Evolutionary conservation across 371 early-diverging fungal genomes (phyloP).

Genomic region (Nematocida displodere): DNA sequence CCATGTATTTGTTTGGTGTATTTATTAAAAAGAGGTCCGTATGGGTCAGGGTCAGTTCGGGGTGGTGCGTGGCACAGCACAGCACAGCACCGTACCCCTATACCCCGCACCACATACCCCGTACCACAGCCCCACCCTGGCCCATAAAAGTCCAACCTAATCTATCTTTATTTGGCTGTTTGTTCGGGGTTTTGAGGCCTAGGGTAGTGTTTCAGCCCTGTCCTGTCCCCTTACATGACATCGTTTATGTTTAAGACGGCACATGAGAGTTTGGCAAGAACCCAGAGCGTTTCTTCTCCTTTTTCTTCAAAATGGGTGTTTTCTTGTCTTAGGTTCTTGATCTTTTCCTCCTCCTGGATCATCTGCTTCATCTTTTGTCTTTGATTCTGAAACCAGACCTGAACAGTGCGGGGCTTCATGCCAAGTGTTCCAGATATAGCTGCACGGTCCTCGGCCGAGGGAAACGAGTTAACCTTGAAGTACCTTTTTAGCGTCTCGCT

Average conservation of each 20-base stretch:
- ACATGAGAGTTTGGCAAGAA: constrained; percentile 45
- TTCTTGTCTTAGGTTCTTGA: constrained; percentile 16
- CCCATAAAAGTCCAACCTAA: no score
- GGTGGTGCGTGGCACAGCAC: no score
- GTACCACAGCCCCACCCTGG: no score
- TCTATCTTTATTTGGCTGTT: no score
- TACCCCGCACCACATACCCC: no score
- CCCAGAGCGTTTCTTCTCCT: constrained; percentile 51
- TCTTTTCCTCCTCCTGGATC: constrained; percentile 41
- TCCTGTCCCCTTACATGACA: no score
- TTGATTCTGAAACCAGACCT: constrained; percentile 66
- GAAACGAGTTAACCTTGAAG: constrained; percentile 61
- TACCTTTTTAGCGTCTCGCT: constrained; percentile 51
- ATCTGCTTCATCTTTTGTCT: constrained; percentile 60
- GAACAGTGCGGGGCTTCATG: constrained; percentile 62
- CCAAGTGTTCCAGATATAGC: constrained; percentile 53
- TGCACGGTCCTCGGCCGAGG: constrained; percentile 57
- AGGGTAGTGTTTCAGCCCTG: no score
- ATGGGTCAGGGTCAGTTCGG: no score
- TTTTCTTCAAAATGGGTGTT: constrained; percentile 25
- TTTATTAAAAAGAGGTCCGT: no score
- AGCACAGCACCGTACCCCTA: no score
- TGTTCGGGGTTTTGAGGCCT: no score
- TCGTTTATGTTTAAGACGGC: constrained; percentile 26
- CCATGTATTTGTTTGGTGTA: no score